A percentile compares a stretch with the other conserved stretches of the same genome.
Conservation (phyloP, 768 basidiomycete genomes). For the Botryobasidium botryosum region DNA sequence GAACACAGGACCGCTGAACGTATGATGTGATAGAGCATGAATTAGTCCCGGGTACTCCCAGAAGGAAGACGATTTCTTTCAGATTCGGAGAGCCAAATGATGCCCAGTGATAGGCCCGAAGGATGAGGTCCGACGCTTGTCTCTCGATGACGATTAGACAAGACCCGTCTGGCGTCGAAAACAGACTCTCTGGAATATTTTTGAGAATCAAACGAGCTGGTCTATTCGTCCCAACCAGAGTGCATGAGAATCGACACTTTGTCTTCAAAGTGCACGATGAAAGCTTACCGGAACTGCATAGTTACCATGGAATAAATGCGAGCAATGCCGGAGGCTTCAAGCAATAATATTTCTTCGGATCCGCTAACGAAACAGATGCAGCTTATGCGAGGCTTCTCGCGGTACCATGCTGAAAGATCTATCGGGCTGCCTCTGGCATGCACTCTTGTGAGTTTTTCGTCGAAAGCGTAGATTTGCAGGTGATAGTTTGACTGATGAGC, state of each 20-base stretch:
- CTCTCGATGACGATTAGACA: constrained; percentile 27
- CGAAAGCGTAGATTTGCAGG: not conserved
- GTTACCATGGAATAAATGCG: constrained; percentile 39
- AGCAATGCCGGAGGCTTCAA: constrained; percentile 28
- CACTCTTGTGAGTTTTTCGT: not conserved
- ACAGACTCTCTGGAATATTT: constrained; percentile 10
- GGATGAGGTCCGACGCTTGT: constrained; percentile 8
- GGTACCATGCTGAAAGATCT: not conserved
- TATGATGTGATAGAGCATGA: constrained; percentile 31
- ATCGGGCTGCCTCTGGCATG: not conserved
- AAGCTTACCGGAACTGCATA: constrained; percentile 33
- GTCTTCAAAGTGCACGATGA: not conserved
- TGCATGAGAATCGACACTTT: not conserved
- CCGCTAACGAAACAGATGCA: constrained; percentile 31
- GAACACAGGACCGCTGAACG: constrained; percentile 24
- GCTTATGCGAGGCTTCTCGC: constrained; percentile 15
- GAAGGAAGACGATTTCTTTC: constrained; percentile 27
- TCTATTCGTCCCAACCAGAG: not conserved
- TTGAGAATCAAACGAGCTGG: too few relatives aligned
- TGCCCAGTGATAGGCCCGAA: constrained; percentile 36
- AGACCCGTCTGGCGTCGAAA: constrained; percentile 37
- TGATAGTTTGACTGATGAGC: not conserved
- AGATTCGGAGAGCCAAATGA: constrained; percentile 33
- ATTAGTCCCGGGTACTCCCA: constrained; percentile 12
- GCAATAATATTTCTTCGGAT: constrained; percentile 34